Conservation (phyloP, 2,329 filamentous ascomycete species). For the Talaromyces sp. region DNA sequence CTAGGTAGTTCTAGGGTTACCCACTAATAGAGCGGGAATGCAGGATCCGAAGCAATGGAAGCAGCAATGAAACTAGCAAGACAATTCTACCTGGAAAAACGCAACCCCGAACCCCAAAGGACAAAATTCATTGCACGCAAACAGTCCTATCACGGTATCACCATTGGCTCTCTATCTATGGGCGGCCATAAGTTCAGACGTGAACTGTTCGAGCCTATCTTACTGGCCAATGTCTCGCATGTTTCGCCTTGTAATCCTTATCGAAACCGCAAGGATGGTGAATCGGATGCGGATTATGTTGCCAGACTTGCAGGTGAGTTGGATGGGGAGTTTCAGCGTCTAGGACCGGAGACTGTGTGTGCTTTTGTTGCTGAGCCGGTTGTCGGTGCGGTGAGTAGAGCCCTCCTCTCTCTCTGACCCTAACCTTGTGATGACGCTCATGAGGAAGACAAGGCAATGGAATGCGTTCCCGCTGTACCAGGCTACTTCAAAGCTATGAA, state of each 20-base stretch:
- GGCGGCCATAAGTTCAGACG: constrained; percentile 57
- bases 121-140: constrained; percentile 60
- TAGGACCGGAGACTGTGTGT: constrained; percentile 62
- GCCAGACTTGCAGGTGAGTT: constrained; percentile 58
- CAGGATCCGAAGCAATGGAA: constrained; percentile 65
- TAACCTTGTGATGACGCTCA: background rate
- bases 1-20: background rate
- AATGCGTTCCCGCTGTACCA: constrained; percentile 59
- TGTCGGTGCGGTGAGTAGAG: constrained; percentile 58
- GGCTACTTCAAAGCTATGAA: constrained; percentile 68
- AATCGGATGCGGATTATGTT: constrained; percentile 58
- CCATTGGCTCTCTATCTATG: constrained; percentile 49
- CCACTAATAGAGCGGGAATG: background rate
- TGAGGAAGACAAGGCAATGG: constrained; percentile 51
- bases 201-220: constrained; percentile 56
- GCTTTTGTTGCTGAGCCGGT: constrained; percentile 71
- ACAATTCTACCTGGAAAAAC: constrained; percentile 60
- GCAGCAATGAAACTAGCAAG: constrained; percentile 62
- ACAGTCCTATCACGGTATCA: constrained; percentile 66
- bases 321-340: constrained; percentile 58
- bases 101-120: constrained; percentile 48
- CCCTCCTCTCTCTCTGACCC: too few relatives aligned
- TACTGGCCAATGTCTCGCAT: constrained; percentile 52
- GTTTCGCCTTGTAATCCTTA: constrained; percentile 66
- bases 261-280: constrained; percentile 48